Percentiles rank a stretch among this genome's conserved stretches.
Conservation (phyloP, 2,329 filamentous ascomycete genomes). For the Ascocoryne sarcoides region DNA sequence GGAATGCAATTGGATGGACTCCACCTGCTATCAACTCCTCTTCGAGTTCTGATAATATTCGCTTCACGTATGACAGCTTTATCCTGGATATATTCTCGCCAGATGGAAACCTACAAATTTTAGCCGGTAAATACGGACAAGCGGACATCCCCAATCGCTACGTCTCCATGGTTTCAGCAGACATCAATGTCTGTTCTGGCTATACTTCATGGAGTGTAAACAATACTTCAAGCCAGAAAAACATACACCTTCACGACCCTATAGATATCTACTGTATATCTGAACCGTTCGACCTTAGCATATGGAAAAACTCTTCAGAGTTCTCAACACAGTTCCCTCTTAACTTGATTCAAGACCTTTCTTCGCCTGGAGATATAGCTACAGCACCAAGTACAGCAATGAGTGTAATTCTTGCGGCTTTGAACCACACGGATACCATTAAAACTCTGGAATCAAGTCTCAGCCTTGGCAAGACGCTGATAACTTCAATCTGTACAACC, state of each 20-base stretch:
- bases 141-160: not conserved
- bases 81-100: conserved; percentile 5
- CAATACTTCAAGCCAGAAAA: conserved; percentile 3
- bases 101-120: conserved; percentile 1
- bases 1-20: not conserved
- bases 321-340: not conserved
- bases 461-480: too few relatives aligned
- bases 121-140: conserved; percentile 1
- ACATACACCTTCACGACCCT: conserved; percentile 2
- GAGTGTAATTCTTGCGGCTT: not conserved
- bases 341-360: not conserved
- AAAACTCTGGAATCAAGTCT: not conserved
- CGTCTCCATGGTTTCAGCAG: conserved; percentile 1
- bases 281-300: not conserved
- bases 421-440: not conserved
- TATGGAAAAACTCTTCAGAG: not conserved
- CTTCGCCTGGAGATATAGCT: not conserved
- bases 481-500: too few relatives aligned
- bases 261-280: conserved; percentile 4
- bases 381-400: not conserved
- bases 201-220: conserved; percentile 6
- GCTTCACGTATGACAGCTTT: conserved; percentile 3
- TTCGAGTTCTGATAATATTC: conserved; percentile 1
- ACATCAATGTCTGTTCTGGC: conserved; percentile 2
- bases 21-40: conserved; percentile 1